A percentile compares a stretch with the other conserved stretches of the same genome.
Evolutionary conservation across 2,329 filamentous ascomycete species (phyloP).

Genomic region (Curvularia lunata): DNA sequence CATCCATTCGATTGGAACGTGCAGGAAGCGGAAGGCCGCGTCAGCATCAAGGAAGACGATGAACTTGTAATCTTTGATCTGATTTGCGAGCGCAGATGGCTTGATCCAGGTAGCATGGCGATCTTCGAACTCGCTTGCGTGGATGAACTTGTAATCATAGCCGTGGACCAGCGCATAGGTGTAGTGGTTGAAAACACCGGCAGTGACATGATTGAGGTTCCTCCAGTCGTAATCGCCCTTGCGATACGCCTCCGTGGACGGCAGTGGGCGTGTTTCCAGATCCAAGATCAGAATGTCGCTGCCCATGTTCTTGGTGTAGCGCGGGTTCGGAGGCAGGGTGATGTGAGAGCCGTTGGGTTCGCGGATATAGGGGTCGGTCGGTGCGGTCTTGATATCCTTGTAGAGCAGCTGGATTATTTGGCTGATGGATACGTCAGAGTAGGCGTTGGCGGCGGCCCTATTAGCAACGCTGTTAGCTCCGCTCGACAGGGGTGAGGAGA

Average conservation of each 20-base stretch:
- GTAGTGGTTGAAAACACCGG: slow-evolving; percentile 49
- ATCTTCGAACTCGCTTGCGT: slow-evolving; percentile 49
- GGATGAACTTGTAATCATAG: slow-evolving; percentile 58
- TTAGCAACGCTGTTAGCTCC: slow-evolving; percentile 20
- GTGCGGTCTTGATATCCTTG: slow-evolving; percentile 36
- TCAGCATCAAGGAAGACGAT: slow-evolving; percentile 59
- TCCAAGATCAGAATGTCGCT: slow-evolving; percentile 46
- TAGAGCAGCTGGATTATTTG: slow-evolving; percentile 44
- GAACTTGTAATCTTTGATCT: slow-evolving; percentile 51
- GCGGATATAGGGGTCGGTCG: slow-evolving; percentile 39
- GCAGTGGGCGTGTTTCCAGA: slow-evolving; percentile 44
- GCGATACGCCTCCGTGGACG: slow-evolving; percentile 41
- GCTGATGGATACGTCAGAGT: slow-evolving; percentile 38
- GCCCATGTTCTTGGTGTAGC: slow-evolving; percentile 43
- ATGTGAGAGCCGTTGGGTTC: slow-evolving; percentile 43
- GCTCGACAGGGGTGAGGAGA: neutral
- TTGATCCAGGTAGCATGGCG: slow-evolving; percentile 59
- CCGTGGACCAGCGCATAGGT: slow-evolving; percentile 54
- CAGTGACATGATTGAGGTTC: slow-evolving; percentile 46
- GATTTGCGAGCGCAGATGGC: slow-evolving; percentile 46
- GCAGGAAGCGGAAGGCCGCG: slow-evolving; percentile 54
- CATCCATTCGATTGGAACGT: slow-evolving; percentile 59
- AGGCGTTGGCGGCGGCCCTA: slow-evolving; percentile 30
- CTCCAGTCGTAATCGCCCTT: slow-evolving; percentile 46
- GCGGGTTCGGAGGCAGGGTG: slow-evolving; percentile 37